Conservation (phyloP, 1,284 basidiomycete genomes). For the Cryptococcus sp. region DNA sequence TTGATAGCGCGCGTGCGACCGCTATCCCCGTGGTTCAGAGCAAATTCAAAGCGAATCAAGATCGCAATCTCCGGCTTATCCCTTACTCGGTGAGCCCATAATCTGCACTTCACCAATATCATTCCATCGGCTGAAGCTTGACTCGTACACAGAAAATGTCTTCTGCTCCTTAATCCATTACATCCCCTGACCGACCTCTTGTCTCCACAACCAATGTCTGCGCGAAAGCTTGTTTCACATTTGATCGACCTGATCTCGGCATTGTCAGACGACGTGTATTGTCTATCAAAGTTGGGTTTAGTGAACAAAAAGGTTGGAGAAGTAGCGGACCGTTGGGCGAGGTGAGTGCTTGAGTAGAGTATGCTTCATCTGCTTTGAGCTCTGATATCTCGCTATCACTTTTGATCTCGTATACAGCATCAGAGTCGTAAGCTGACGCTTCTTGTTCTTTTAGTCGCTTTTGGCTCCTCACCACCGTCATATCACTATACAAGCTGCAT, state of each 20-base stretch:
- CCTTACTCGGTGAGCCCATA: conserved; percentile 33
- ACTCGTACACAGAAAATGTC: conserved; percentile 38
- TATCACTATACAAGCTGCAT: conserved; percentile 41
- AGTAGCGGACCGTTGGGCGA: conserved; percentile 40
- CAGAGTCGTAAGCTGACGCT: background rate
- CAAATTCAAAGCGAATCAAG: conserved; percentile 38
- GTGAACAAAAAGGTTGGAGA: conserved; percentile 28
- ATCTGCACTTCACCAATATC: background rate
- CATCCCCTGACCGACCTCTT: conserved; percentile 44
- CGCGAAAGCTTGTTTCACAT: conserved; percentile 37
- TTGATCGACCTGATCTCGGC: conserved; percentile 43
- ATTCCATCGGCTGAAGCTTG: background rate
- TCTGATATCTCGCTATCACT: too few species aligned
- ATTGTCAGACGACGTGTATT: conserved; percentile 46
- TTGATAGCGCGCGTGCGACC: conserved; percentile 40
- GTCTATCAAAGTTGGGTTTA: conserved; percentile 42
- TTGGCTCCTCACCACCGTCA: conserved; percentile 45
- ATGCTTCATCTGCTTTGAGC: too few species aligned
- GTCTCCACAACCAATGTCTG: conserved; percentile 43
- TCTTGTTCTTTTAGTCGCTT: conserved; percentile 32
- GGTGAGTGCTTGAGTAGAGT: conserved; percentile 10
- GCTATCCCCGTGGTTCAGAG: conserved; percentile 35
- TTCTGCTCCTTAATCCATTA: conserved; percentile 47
- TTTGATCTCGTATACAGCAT: too few species aligned
- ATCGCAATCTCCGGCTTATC: conserved; percentile 37